phyloP scores from a whole-genome alignment of 805 yeast species.

The Aciculoconidium aculeatum region DNA sequence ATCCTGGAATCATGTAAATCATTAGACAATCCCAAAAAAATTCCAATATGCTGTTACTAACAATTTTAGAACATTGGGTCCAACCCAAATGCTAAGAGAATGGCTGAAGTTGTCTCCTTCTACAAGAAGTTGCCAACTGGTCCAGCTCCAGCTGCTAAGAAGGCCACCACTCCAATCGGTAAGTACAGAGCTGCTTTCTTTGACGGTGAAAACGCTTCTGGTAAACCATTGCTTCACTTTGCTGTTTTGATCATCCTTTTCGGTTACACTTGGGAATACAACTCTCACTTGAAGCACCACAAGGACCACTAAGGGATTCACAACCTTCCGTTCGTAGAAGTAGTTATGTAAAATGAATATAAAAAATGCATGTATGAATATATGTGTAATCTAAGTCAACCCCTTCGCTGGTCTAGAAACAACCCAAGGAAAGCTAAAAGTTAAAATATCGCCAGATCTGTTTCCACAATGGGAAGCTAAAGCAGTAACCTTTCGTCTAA shows the following conservation, averaged over 20 bases:
- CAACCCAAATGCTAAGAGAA: constrained; percentile 95
- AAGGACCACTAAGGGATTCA: constrained; percentile 8
- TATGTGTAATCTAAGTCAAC: too few relatives aligned
- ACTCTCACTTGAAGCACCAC: constrained; percentile 65
- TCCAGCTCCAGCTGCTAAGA: constrained; percentile 68
- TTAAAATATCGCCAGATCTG: too few relatives aligned
- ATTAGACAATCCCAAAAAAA: too few relatives aligned
- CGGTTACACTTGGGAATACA: constrained; percentile 91
- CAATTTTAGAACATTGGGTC: constrained; percentile 74
- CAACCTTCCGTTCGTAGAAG: neutral
- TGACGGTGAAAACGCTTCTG: constrained; percentile 78
- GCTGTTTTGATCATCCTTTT: constrained; percentile 60
- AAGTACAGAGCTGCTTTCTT: constrained; percentile 83
- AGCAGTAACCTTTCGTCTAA: too few relatives aligned
- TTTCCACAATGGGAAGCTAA: too few relatives aligned
- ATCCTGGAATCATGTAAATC: too few relatives aligned
- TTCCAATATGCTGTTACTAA: constrained; percentile 14
- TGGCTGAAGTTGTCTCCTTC: constrained; percentile 90
- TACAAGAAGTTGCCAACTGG: constrained; percentile 97
- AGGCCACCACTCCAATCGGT: constrained; percentile 59
- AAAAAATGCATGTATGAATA: too few relatives aligned
- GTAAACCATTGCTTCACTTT: constrained; percentile 76
- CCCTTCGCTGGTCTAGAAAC: too few relatives aligned
- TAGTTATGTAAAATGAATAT: neutral
- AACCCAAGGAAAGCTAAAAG: too few relatives aligned